Evolutionary conservation across 2,329 filamentous ascomycete genomes (phyloP).

Genomic region (Alternaria brassicicola): DNA sequence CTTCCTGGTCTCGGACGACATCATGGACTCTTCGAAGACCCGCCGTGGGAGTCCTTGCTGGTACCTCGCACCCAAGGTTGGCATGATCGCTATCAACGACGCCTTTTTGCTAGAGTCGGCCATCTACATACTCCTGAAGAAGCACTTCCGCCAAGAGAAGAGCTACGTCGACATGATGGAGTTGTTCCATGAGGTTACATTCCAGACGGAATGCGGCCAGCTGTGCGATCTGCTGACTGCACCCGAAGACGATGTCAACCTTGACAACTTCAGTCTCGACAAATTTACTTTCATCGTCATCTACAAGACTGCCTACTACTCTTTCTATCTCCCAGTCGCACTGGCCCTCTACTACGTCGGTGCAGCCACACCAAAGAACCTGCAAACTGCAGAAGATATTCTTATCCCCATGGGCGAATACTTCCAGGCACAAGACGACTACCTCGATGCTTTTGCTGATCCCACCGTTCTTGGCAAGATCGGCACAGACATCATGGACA

Average conservation of each 20-base stretch:
- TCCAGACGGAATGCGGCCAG: conserved; percentile 95
- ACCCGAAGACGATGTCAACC: conserved; percentile 89
- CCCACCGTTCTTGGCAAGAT: conserved; percentile 96
- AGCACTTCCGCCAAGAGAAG: conserved; percentile 87
- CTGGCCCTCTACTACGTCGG: conserved; percentile 86
- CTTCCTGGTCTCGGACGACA: conserved; percentile 98
- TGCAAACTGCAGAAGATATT: conserved; percentile 87
- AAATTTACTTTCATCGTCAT: conserved; percentile 99
- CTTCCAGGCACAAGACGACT: conserved; percentile 99
- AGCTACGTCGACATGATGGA: conserved; percentile 90
- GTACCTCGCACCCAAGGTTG: conserved; percentile 88
- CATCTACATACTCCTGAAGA: conserved; percentile 92
- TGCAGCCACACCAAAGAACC: conserved; percentile 83
- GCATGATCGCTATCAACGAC: conserved; percentile 98
- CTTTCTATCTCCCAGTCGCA: conserved; percentile 96
- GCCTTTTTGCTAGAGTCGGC: conserved; percentile 90
- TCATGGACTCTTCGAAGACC: conserved; percentile 96
- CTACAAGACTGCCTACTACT: conserved; percentile 99
- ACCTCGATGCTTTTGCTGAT: conserved; percentile 95
- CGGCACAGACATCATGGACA: conserved; percentile 97
- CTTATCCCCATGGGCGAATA: conserved; percentile 98
- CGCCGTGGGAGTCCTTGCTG: conserved; percentile 94
- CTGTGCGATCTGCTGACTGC: conserved; percentile 93
- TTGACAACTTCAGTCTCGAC: conserved; percentile 91
- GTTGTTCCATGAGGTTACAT: conserved; percentile 93